phyloP scores from a whole-genome alignment of 495 filamentous ascomycete species.

The Penicillium pancosmium region DNA sequence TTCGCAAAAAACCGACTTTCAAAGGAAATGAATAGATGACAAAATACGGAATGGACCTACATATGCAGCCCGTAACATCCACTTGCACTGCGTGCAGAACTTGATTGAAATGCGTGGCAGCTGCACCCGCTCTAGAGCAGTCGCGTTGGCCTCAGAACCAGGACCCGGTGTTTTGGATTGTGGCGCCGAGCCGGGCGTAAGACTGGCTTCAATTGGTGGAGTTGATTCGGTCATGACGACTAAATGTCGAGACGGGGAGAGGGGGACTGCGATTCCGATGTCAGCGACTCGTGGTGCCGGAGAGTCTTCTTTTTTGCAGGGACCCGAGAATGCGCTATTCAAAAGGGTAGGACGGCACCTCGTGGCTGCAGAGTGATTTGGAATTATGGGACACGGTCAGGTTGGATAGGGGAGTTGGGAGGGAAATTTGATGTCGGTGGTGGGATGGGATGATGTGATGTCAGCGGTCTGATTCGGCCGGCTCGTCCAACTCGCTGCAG shows the following conservation, averaged over 20 bases:
- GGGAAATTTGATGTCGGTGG: conserved; percentile 9
- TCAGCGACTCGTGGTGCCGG: too few relatives aligned
- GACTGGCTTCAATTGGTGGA: conserved; percentile 16
- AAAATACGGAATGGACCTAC: conserved; percentile 47
- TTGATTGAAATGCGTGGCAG: conserved; percentile 72
- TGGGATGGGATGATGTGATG: conserved; percentile 33
- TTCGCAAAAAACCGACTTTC: not conserved
- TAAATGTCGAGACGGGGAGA: too few relatives aligned
- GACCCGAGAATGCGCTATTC: not conserved
- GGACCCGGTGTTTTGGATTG: conserved; percentile 6
- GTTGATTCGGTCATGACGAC: conserved; percentile 29
- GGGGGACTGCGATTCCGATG: not conserved
- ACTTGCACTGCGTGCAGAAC: conserved; percentile 86
- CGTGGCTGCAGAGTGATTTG: conserved; percentile 8
- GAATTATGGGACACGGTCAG: conserved; percentile 5
- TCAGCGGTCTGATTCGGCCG: conserved; percentile 33
- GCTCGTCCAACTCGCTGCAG: conserved; percentile 8
- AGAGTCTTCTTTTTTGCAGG: not conserved
- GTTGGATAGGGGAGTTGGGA: conserved; percentile 2
- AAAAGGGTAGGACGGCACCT: not conserved
- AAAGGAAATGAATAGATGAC: conserved; percentile 6
- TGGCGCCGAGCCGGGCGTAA: conserved; percentile 6
- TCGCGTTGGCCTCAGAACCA: conserved; percentile 11
- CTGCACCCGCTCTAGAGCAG: conserved; percentile 29
- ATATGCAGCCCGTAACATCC: conserved; percentile 86